Evolutionary conservation across 805 yeast genomes (phyloP).

Genomic region (Hanseniaspora meyeri): DNA sequence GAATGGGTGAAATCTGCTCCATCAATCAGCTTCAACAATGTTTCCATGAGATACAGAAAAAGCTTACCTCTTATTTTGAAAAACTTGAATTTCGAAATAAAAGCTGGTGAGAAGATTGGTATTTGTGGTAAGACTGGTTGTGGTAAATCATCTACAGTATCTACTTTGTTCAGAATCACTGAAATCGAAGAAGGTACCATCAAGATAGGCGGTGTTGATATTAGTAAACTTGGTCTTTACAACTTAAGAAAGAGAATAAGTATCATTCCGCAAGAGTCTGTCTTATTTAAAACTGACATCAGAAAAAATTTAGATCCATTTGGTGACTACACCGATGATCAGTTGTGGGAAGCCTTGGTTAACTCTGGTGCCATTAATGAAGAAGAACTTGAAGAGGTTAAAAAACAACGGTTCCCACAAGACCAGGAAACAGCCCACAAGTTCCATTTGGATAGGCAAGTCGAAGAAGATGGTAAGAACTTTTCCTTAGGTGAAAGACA

Average conservation of each 20-base stretch:
- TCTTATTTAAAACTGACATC: slow-evolving; percentile 65
- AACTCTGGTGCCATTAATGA: slow-evolving; percentile 43
- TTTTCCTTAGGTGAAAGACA: slow-evolving; percentile 57
- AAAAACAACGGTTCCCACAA: slow-evolving; percentile 25
- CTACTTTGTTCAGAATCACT: slow-evolving; percentile 53
- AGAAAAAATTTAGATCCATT: slow-evolving; percentile 73
- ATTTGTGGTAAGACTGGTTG: slow-evolving; percentile 63
- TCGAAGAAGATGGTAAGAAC: slow-evolving; percentile 54
- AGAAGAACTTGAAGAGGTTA: slow-evolving; percentile 25
- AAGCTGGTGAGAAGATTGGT: slow-evolving; percentile 47
- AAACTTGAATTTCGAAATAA: slow-evolving; percentile 36
- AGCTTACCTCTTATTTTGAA: slow-evolving; percentile 56
- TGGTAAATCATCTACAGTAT: slow-evolving; percentile 66
- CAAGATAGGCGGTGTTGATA: slow-evolving; percentile 57
- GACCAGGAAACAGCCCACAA: slow-evolving; percentile 31
- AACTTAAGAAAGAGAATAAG: slow-evolving; percentile 59
- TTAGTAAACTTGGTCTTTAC: slow-evolving; percentile 48
- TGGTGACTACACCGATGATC: slow-evolving; percentile 39
- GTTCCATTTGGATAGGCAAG: slow-evolving; percentile 46
- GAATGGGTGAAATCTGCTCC: slow-evolving; percentile 48
- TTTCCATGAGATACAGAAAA: slow-evolving; percentile 50
- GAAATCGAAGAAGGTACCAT: slow-evolving; percentile 47
- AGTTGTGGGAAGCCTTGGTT: slow-evolving; percentile 57
- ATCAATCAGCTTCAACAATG: slow-evolving; percentile 40
- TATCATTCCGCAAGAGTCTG: slow-evolving; percentile 86